Base-by-base conservation (phyloP, 441 rosid genomes). In the Gossypium schwendimanii region DNA sequence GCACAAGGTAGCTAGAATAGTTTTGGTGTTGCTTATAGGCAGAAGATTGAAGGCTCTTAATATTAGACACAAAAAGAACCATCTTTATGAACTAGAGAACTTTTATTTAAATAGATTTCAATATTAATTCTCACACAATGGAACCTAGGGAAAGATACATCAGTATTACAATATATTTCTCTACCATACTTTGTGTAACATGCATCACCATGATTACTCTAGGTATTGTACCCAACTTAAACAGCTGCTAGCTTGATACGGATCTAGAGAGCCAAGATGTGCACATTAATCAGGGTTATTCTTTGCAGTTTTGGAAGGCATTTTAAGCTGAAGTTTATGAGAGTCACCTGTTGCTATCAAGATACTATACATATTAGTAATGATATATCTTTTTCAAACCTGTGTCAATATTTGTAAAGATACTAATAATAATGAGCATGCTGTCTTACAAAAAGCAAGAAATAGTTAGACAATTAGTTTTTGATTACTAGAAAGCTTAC, bases 1-100 rank as follows among this genome's bases (percentile, higher is more conserved):
- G 49, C 78, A 62, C 75, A 69, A 87, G 96, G 96, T 90, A 83
- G 49, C 59, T 73, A 23, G 41, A 33, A 15, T 74, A 61, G 44
- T 53, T 69, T 50, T 33, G 63, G n/a, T 73, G 24, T 18, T 59
- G 17, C 73, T 12, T 55, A 9, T 41, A 41, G 47, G 47, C 47
- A 41, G 44, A 26, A 24, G 61, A 52, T 31, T 52, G 10, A 49
- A 49, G 18, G 71, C 53, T 41, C 31, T 66, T 66, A n/a, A 45
- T 45, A 65, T 65, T 64, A 9, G 45, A 45, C 21, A 7, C 11
- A 66, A 20, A 45, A 11, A 47, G 21, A 66, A 44, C 14, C 47
- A 41, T 41, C 47, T 41, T 41, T 10, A 41, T 15, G 72, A 69
- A 69, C 36, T 33, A 17, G 31, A 6, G 14, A 47, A 54, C 39